Conservation (phyloP, 1,284 basidiomycete species). For the Xanthoconium separans region DNA sequence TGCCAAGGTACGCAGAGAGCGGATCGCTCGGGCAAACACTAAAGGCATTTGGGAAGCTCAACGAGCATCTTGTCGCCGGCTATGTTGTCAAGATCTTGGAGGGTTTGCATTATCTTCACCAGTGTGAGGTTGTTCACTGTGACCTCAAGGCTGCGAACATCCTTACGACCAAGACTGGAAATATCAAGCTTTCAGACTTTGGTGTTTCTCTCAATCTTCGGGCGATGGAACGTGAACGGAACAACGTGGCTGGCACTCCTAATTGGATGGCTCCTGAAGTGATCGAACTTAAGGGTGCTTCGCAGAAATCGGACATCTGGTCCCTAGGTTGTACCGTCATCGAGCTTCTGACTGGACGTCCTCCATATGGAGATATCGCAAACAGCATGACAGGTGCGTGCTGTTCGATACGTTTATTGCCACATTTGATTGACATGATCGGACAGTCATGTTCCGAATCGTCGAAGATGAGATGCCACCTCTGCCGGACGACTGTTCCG, state of each 20-base stretch:
- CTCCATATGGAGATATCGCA: slow-evolving; percentile 85
- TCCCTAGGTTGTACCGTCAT: slow-evolving; percentile 92
- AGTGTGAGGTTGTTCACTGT: slow-evolving; percentile 80
- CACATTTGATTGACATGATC: slow-evolving; percentile 12
- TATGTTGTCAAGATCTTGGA: slow-evolving; percentile 95
- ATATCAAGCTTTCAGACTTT: slow-evolving; percentile 98
- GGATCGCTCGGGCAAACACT: slow-evolving; percentile 90
- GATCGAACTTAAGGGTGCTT: slow-evolving; percentile 80
- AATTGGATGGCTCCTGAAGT: slow-evolving; percentile 99
- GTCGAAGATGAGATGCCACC: slow-evolving; percentile 91
- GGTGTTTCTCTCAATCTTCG: slow-evolving; percentile 98
- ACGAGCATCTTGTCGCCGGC: slow-evolving; percentile 83
- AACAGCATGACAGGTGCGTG: slow-evolving; percentile 81
- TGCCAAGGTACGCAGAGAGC: slow-evolving; percentile 83
- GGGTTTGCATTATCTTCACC: slow-evolving; percentile 86
- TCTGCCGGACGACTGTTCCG: slow-evolving; percentile 76
- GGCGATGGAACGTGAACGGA: slow-evolving; percentile 87
- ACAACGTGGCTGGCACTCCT: slow-evolving; percentile 90
- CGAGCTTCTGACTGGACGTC: slow-evolving; percentile 88
- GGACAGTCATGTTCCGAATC: slow-evolving; percentile 88
- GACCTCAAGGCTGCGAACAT: slow-evolving; percentile 99
- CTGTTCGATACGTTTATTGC: background rate
- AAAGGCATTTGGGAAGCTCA: slow-evolving; percentile 88
- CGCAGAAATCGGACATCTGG: slow-evolving; percentile 85
- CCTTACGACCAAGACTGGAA: slow-evolving; percentile 94